Conservation (phyloP, 2,329 filamentous ascomycete genomes). For the Colletotrichum plurivorum region DNA sequence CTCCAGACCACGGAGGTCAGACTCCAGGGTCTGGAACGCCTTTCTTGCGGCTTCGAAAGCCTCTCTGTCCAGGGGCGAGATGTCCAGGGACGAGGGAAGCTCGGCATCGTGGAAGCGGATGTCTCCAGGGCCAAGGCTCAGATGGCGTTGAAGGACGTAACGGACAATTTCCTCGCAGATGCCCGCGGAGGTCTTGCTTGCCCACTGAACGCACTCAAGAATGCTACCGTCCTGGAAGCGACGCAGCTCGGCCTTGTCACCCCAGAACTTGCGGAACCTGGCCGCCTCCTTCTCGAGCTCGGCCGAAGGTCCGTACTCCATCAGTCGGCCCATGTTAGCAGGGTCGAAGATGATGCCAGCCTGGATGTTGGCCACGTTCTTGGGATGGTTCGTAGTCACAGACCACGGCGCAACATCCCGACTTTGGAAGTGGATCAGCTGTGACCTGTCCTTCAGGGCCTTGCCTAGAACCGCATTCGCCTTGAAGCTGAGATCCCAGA, state of each 20-base stretch:
- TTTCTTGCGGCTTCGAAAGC: slow-evolving; percentile 79
- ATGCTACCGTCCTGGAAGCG: slow-evolving; percentile 97
- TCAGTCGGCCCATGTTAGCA: slow-evolving; percentile 78
- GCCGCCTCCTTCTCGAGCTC: slow-evolving; percentile 88
- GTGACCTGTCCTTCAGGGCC: slow-evolving; percentile 82
- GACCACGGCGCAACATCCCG: slow-evolving; percentile 60
- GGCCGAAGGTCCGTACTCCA: slow-evolving; percentile 90
- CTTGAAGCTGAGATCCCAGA: slow-evolving; percentile 65
- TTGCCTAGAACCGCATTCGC: slow-evolving; percentile 76
- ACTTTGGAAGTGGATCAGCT: slow-evolving; percentile 73
- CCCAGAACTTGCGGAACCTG: slow-evolving; percentile 93
- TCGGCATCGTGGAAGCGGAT: slow-evolving; percentile 66
- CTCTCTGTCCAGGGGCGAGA: slow-evolving; percentile 63
- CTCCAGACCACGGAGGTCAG: slow-evolving; percentile 82
- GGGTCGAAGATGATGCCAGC: slow-evolving; percentile 82
- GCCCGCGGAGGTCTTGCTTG: slow-evolving; percentile 71
- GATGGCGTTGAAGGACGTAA: slow-evolving; percentile 79
- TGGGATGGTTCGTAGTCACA: slow-evolving; percentile 48
- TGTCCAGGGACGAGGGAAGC: slow-evolving; percentile 62
- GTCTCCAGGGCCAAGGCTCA: slow-evolving; percentile 71
- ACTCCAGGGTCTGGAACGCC: slow-evolving; percentile 81
- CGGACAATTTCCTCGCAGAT: slow-evolving; percentile 85
- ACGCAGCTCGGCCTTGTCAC: slow-evolving; percentile 90
- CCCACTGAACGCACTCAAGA: slow-evolving; percentile 92
- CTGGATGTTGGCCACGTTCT: slow-evolving; percentile 57